These are phyloP conservation scores for Aspergillus conjunctus DNA, from an alignment of 495 filamentous ascomycete genomes.

Conservation along the genomic window DNA sequence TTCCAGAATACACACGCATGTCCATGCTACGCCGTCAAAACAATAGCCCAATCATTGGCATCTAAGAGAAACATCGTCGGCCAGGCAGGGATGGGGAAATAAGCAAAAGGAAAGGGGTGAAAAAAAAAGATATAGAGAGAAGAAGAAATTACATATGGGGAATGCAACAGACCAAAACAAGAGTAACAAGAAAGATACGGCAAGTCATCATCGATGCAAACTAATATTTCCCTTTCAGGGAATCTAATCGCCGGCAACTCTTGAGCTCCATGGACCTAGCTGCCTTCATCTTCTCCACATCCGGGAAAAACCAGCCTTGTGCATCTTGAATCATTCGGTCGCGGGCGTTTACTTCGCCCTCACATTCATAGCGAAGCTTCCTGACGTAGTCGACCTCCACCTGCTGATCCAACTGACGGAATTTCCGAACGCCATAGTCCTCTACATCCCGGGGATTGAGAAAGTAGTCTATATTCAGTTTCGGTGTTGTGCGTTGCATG, in stretches of 20 bases:
- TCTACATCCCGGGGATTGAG: slow-evolving; percentile 77
- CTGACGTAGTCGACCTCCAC: slow-evolving; percentile 75
- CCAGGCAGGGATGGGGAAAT: not conserved
- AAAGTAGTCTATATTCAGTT: slow-evolving; percentile 76
- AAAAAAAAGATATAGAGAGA: slow-evolving; percentile 8
- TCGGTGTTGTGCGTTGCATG: slow-evolving; percentile 66
- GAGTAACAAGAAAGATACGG: slow-evolving; percentile 9
- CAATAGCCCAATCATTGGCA: slow-evolving; percentile 30
- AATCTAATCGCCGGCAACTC: slow-evolving; percentile 56
- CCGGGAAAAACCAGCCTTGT: slow-evolving; percentile 84
- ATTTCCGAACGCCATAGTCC: slow-evolving; percentile 64
- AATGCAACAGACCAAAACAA: slow-evolving; percentile 13
- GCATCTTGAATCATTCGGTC: slow-evolving; percentile 74
- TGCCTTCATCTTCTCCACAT: slow-evolving; percentile 72
- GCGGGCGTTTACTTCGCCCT: slow-evolving; percentile 63
- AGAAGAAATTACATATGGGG: slow-evolving; percentile 13
- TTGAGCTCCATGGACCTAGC: slow-evolving; percentile 63
- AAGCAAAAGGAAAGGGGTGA: not conserved
- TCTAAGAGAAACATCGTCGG: slow-evolving; percentile 17
- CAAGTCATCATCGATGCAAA: slow-evolving; percentile 15
- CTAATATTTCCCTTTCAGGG: slow-evolving; percentile 42
- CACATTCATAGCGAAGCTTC: slow-evolving; percentile 67
- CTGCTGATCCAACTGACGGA: slow-evolving; percentile 70
- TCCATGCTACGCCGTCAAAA: slow-evolving; percentile 26
- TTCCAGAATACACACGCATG: slow-evolving; percentile 4